Evolutionary conservation across 192 early-diverging fungal genomes (phyloP).

Genomic region (Hyaloraphidium curvatum): DNA sequence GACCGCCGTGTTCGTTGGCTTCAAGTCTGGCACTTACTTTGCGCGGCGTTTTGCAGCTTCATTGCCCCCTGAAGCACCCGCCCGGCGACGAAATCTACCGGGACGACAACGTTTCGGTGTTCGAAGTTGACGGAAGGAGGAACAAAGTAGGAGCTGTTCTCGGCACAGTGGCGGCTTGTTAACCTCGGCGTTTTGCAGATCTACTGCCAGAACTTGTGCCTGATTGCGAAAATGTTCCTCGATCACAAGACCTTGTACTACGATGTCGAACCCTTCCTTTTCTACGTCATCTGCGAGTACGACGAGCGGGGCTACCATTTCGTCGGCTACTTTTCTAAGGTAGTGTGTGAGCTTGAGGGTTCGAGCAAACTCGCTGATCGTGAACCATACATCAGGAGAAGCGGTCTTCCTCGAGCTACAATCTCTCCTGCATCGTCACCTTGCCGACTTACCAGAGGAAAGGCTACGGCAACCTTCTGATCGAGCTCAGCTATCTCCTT

Average conservation of each 20-base stretch:
- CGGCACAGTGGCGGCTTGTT: background rate
- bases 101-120: constrained; percentile 47
- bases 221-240: constrained; percentile 84
- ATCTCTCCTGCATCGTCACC: constrained; percentile 76
- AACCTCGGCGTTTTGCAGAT: constrained; percentile 29
- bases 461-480: constrained; percentile 67
- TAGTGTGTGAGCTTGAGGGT: no score
- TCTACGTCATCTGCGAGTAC: constrained; percentile 65
- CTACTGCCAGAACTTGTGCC: constrained; percentile 86
- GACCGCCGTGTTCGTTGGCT: background rate
- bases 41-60: constrained; percentile 23
- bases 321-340: constrained; percentile 93
- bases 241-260: constrained; percentile 95
- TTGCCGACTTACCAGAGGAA: constrained; percentile 73
- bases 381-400: constrained; percentile 59
- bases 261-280: constrained; percentile 82
- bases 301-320: constrained; percentile 36
- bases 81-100: constrained; percentile 72
- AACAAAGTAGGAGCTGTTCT: constrained; percentile 34
- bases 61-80: constrained; percentile 52
- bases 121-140: constrained; percentile 73
- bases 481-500: constrained; percentile 80
- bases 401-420: constrained; percentile 58
- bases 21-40: background rate
- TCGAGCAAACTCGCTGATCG: no score